phyloP scores from a whole-genome alignment of 176 grass and related monocot species.

The Juncus inflexus region DNA sequence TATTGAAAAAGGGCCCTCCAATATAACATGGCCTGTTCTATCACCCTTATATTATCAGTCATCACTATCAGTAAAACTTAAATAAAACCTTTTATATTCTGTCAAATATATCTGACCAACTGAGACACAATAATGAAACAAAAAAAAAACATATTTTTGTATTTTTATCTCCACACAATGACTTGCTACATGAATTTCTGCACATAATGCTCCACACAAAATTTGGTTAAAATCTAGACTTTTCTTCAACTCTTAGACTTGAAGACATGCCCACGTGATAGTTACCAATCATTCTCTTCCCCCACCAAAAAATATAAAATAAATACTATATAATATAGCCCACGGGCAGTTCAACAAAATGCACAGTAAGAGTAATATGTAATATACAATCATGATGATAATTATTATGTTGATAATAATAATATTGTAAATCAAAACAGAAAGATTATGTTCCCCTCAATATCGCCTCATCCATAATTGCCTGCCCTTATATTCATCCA shows the following conservation, averaged over 20 bases:
- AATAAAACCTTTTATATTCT: too few species aligned
- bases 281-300: not conserved
- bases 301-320: conserved; percentile 11
- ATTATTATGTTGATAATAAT: not conserved
- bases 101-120: too few species aligned
- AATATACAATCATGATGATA: conserved; percentile 7
- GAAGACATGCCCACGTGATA: conserved; percentile 23
- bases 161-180: not conserved
- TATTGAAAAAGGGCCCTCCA: too few species aligned
- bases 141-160: too few species aligned
- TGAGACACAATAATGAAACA: too few species aligned
- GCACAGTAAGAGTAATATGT: too few species aligned
- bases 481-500: too few species aligned
- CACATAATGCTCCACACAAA: not conserved
- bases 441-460: conserved; percentile 14
- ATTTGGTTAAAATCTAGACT: conserved; percentile 6
- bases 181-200: conserved; percentile 7
- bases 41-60: too few species aligned
- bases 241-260: not conserved
- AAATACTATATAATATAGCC: conserved; percentile 8
- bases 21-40: too few species aligned
- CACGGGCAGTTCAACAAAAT: not conserved
- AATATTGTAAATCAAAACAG: conserved; percentile 18
- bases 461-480: too few species aligned
- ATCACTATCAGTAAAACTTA: too few species aligned